Evolutionary conservation across 2,329 filamentous ascomycete species (phyloP).

Genomic region (Aspergillus fructus): DNA sequence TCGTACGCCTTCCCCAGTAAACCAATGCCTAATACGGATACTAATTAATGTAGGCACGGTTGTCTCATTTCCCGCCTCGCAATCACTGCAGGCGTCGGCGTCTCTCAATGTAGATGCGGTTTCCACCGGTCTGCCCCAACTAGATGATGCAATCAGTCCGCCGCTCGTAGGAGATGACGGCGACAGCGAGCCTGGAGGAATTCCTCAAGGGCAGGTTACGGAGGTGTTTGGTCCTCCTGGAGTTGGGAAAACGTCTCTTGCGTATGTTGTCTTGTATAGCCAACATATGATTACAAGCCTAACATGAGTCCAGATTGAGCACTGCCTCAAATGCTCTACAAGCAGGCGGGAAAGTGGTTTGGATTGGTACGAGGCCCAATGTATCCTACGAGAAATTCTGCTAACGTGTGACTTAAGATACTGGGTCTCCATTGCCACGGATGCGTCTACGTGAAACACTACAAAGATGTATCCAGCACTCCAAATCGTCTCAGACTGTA

Average conservation of each 20-base stretch:
- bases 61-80: constrained; percentile 37
- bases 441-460: constrained; percentile 52
- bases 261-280: constrained; percentile 53
- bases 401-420: constrained; percentile 38
- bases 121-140: constrained; percentile 47
- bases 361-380: constrained; percentile 66
- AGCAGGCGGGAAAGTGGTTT: constrained; percentile 65
- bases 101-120: constrained; percentile 21
- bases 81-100: constrained; percentile 33
- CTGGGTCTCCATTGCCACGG: constrained; percentile 49
- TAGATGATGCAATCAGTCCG: constrained; percentile 42
- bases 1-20: constrained; percentile 21
- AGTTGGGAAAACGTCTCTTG: constrained; percentile 78
- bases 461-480: constrained; percentile 11
- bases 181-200: constrained; percentile 49
- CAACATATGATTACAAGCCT: constrained; percentile 10
- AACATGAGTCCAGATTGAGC: constrained; percentile 61
- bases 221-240: constrained; percentile 89
- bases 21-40: neutral
- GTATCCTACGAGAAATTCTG: neutral
- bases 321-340: constrained; percentile 63
- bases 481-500: constrained; percentile 9
- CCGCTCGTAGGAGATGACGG: constrained; percentile 14
- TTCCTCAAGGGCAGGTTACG: constrained; percentile 74
- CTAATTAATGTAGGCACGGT: constrained; percentile 27